Base-by-base conservation (phyloP, 2,329 filamentous ascomycete genomes). In the Neurospora sp. region DNA sequence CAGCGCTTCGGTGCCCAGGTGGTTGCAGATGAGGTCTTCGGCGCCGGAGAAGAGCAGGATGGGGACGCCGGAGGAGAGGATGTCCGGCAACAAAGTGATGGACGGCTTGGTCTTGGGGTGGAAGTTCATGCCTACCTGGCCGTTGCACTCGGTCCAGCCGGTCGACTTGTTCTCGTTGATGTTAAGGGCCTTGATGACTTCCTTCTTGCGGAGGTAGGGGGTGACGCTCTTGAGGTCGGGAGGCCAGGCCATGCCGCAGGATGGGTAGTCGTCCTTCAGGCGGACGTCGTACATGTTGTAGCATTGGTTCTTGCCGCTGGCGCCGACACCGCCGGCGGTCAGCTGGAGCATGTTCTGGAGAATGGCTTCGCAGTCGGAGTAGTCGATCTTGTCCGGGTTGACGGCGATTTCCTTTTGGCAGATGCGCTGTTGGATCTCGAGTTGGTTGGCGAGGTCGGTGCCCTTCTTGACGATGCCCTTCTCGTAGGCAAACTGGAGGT, bases 191-290 rank as follows among this genome's bases (percentile, higher is more conserved):
- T 84, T 77, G 36, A 88, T 84, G 15, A 99, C 96, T 67, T 97
- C 93, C n/a, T 84, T 77, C 70, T 90, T 90, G 70, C 92, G 91
- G 68, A 99, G 87, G 79, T 98, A 99, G 0, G 93, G 93, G 6
- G 89, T 92, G 28, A 99, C 87, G 67, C 86, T 78, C 66, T 81
- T 80, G 76, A 99, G 84, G 81, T 99, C 96, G 73, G 93, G 91
- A 39, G 96, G 96, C 96, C 96, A 99, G 82, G 93, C 95, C 94
- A 97, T 97, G 74, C 96, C 96, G 79, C 96, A 99, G 73, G 90
- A 91, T 4, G 92, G 91, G 79, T 88, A 93, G 7, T 82, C 83
- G 80, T 99, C 96, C 73, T 85, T 89, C 66, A 97, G 85, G 66
- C 95, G 92, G 68, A 98, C 87, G 79, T 99, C 96, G 80, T 99